Percentiles rank a stretch among this genome's conserved stretches.
Conservation (phyloP, 768 basidiomycete species). For the Scleroderma citrinum region DNA sequence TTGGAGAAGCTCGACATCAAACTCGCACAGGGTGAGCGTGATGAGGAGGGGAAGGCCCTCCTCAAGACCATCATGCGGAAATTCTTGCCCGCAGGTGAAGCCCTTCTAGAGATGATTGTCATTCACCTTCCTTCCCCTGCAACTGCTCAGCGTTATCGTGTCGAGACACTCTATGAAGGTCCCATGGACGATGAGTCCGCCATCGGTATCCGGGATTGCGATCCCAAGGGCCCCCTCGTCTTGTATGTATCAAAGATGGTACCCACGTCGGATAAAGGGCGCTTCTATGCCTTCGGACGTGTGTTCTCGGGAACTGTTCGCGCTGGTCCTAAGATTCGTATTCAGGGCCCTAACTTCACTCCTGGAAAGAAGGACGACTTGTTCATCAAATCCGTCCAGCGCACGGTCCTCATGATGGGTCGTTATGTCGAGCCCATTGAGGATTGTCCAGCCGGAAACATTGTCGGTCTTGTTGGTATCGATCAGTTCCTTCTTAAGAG, state of each 20-base stretch:
- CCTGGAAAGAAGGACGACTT: constrained; percentile 99
- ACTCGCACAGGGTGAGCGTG: constrained; percentile 86
- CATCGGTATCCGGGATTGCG: constrained; percentile 96
- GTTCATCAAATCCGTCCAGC: constrained; percentile 96
- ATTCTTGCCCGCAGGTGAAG: constrained; percentile 98
- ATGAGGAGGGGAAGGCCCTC: constrained; percentile 85
- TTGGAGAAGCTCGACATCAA: constrained; percentile 96
- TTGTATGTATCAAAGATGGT: constrained; percentile 99
- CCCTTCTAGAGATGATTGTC: constrained; percentile 99
- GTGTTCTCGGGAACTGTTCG: constrained; percentile 98
- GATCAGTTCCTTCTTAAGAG: constrained; percentile 99
- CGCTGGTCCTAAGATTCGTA: constrained; percentile 97
- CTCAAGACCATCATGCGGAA: constrained; percentile 99
- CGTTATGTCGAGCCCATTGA: constrained; percentile 98
- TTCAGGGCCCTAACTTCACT: constrained; percentile 98
- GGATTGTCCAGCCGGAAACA: constrained; percentile 99
- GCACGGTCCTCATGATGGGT: constrained; percentile 99
- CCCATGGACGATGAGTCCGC: constrained; percentile 99
- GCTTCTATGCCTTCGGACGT: constrained; percentile 99
- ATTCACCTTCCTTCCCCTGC: constrained; percentile 97
- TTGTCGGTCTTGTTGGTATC: constrained; percentile 97
- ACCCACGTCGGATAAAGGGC: constrained; percentile 98
- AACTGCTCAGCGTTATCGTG: constrained; percentile 97
- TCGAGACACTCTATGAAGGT: constrained; percentile 98
- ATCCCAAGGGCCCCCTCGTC: constrained; percentile 93